Evolutionary conservation across 129 eudicot genomes (phyloP), one percentile per base, ranked within the genome.

Genomic region (Artemisia tridentata): DNA sequence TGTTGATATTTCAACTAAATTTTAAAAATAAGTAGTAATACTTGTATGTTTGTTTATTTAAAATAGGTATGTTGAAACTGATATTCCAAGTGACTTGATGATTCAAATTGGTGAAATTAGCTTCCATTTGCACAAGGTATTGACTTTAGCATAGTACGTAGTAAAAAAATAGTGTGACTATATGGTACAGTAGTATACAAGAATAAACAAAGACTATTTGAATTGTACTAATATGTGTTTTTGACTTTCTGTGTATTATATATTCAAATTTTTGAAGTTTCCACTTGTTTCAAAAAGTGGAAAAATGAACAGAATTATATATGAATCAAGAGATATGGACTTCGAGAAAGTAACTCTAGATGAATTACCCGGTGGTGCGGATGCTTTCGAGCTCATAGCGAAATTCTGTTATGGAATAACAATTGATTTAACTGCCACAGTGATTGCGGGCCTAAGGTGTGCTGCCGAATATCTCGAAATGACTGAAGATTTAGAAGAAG

Each of bases 401-500:
- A 92, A 86, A 38, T 92, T 92, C 86, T 92, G 96, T 73, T 92
- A 92, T 19, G 95, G 98, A 15, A 78, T 87, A 38, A 84, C 86
- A 8, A 81, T 92, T 53, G 95, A 92, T 72, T 79, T 89, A 18
- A 86, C 91, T 6, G 95, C 98, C 17, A 65, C 81, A 5, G 81
- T 81, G 69, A 86, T 92, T 65, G 80, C 98, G 1, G 92, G 90
- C 61, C 84, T 92, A 5, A 79, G 98, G 17, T 86, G 96, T 62
- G 95, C 98, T 1, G 96, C 96, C 7, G 98, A 92, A 54, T 92
- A 85, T 65, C 87, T 92, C 2, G 98, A 86, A 65, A 92, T 92
- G 98, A 92, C 98, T 2, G 98, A 92, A 80, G 98, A 92, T 13
- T 81, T 89, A 12, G 98, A 92, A 83, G 98, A 92, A 82, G 98